Evolutionary conservation across 2,329 filamentous ascomycete genomes (phyloP), one percentile per base, ranked within the genome.

Genomic region (Paecilomyces sp.): DNA sequence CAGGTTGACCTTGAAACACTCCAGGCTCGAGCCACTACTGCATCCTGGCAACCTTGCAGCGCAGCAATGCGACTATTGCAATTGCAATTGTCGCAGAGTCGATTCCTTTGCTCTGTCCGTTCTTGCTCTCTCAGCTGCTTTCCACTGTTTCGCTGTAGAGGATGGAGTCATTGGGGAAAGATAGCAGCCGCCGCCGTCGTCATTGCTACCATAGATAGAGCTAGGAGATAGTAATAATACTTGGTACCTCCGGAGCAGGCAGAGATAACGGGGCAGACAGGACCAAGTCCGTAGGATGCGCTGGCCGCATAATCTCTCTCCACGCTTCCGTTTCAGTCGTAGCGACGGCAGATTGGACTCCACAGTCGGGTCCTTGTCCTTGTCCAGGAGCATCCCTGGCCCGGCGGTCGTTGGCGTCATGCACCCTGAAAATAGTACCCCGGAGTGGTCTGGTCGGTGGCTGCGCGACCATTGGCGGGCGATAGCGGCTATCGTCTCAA

Each of bases 391-490:
- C 22, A 34, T 55, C 52, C 34, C 31, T 54, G 33, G 22, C 36
- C 36, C 55, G 15, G 36, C 55, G 15, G 36, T 55, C 52, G 62
- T 64, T 73, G 66, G 69, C 70, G 68, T 71, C 69, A 73, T 72
- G 70, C 68, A 70, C 50, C 56, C 62, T 68, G 66, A 59, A 64
- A 67, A 68, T 71, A 70, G 70, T 70, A 66, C 64, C 58, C 60
- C 57, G n/a, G n/a, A 57, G 41, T 8, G 9, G 34, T 15, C 8
- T 54, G 47, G 25, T 67, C 55, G 70, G 71, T 71, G 67, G 67
- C 7, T 18, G n/a, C 24, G 58, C 53, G 61, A 60, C 60, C 62
- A 64, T 60, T 67, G 64, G 68, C 63, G 59, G 7, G 31, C 12
- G 36, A 22, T 8, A 8, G 36, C 36, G 36, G 36, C 36, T 47